Base-by-base conservation (phyloP, 768 basidiomycete species). In the Amanita molliuscula region DNA sequence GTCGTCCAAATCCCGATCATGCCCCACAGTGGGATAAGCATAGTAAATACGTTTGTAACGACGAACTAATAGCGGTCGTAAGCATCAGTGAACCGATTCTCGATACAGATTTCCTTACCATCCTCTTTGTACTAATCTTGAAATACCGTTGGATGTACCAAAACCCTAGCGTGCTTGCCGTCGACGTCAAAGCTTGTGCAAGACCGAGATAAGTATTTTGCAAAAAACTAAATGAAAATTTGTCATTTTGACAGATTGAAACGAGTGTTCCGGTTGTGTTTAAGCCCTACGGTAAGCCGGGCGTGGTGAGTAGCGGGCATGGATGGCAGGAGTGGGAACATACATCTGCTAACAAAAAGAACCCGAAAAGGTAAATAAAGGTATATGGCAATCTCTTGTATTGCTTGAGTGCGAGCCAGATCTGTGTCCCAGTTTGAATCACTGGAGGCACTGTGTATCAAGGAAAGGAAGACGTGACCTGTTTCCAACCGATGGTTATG, bases 1-100 rank as follows among this genome's bases (percentile, higher is more conserved):
- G 67, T 54, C 0, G 88, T 88, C 87, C 88, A 88, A 43, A 91
- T 79, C 1, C 89, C 88, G 37, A 89, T 71, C 84, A 87, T 84
- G 11, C 87, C 85, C 88, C 88, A 91, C 5, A 89, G 68, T 1
- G 88, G 87, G 46, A 91, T 88, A 38, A 89, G 36, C 21, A 89
- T 75, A 3, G 85, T 84, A 4, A 83, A 77, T 0, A 87, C 74
- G 54, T 87, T 89, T 3, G 86, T 89, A 0, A 85, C 75, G 11
- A 81, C 66, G 57, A 90, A 89, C 84, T 89, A 37, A 35, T 4
- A 28, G 4, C 4, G 4, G 4, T 23, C 4, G n/a, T 28, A 2
- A 44, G 15, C 16, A 0, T 10, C 4, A 29, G 26, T 10, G 25
- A 43, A 13, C 15, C 7, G 9, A 13, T 18, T 21, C 7, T 18